These are phyloP conservation scores for Musa schizocarpa DNA, from an alignment of 176 grass and related monocot species.

Conservation along the genomic window DNA sequence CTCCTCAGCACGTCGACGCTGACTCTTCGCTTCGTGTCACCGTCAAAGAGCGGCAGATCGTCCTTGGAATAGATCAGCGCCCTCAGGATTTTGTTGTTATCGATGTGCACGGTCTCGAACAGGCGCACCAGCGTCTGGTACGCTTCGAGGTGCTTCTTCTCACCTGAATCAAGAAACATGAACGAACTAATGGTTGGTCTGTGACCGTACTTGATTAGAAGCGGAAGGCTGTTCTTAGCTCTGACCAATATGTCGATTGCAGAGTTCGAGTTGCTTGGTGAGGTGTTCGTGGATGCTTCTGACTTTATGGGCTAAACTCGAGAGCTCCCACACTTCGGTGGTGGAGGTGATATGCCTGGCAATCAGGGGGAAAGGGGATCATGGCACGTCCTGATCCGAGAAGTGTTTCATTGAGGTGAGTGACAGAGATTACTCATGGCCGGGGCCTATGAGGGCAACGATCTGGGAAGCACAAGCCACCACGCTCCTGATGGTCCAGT, in stretches of 20 bases:
- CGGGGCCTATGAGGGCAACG: constrained; percentile 22
- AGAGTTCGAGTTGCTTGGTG: constrained; percentile 25
- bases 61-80: constrained; percentile 35
- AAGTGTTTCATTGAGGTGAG: too few species aligned
- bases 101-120: constrained; percentile 29
- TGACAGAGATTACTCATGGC: constrained; percentile 32
- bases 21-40: constrained; percentile 16
- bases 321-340: constrained; percentile 43
- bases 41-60: constrained; percentile 26
- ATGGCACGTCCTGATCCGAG: background rate
- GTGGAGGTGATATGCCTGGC: constrained; percentile 30
- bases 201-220: too few species aligned
- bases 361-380: background rate
- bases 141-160: constrained; percentile 34
- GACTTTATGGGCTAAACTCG: constrained; percentile 42
- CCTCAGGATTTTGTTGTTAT: constrained; percentile 38
- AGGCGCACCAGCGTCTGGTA: constrained; percentile 28
- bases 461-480: constrained; percentile 40
- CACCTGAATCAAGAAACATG: constrained; percentile 9
- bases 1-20: constrained; percentile 29
- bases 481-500: constrained; percentile 35
- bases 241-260: constrained; percentile 22
- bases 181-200: background rate
- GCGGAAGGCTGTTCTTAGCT: too few species aligned
- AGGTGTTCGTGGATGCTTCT: constrained; percentile 35